Percentiles rank a stretch among this genome's conserved stretches.
phyloP scores from a whole-genome alignment of 768 basidiomycete species.

The Trametes sanguinea region DNA sequence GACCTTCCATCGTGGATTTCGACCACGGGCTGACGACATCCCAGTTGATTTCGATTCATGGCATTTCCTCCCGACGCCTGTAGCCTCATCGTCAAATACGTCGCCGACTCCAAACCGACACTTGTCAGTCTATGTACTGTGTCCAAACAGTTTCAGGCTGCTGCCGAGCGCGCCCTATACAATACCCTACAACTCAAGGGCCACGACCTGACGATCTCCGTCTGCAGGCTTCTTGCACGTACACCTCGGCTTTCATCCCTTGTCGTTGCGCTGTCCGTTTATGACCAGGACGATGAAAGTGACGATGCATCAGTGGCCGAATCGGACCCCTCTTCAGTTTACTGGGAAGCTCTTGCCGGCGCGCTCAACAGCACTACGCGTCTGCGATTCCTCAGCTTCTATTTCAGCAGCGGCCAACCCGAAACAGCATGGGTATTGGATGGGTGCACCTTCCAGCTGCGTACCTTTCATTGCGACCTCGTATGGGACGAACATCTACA shows the following conservation, averaged over 20 bases:
- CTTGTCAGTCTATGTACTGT: constrained; percentile 60
- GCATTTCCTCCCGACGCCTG: constrained; percentile 60
- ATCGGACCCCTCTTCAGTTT: constrained; percentile 36
- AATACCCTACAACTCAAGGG: constrained; percentile 54
- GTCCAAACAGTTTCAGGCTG: constrained; percentile 53
- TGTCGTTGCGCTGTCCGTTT: constrained; percentile 58
- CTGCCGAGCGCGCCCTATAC: constrained; percentile 61
- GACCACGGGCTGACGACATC: background rate
- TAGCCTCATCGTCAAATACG: constrained; percentile 55
- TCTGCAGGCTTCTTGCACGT: constrained; percentile 50
- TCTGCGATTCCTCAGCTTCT: constrained; percentile 56
- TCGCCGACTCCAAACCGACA: constrained; percentile 50
- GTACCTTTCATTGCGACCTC: constrained; percentile 64
- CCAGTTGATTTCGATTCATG: constrained; percentile 41
- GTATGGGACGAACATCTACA: constrained; percentile 61
- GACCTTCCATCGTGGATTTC: background rate
- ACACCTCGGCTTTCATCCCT: constrained; percentile 50
- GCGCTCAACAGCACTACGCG: constrained; percentile 49
- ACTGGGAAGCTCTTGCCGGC: constrained; percentile 52
- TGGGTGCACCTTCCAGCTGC: constrained; percentile 54
- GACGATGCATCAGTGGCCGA: constrained; percentile 27
- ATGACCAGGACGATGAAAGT: constrained; percentile 36
- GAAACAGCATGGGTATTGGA: constrained; percentile 42
- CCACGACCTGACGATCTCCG: constrained; percentile 38
- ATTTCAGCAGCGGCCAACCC: constrained; percentile 34